Conservation (phyloP, 495 filamentous ascomycete genomes). For the Aspergillus nidulans region DNA sequence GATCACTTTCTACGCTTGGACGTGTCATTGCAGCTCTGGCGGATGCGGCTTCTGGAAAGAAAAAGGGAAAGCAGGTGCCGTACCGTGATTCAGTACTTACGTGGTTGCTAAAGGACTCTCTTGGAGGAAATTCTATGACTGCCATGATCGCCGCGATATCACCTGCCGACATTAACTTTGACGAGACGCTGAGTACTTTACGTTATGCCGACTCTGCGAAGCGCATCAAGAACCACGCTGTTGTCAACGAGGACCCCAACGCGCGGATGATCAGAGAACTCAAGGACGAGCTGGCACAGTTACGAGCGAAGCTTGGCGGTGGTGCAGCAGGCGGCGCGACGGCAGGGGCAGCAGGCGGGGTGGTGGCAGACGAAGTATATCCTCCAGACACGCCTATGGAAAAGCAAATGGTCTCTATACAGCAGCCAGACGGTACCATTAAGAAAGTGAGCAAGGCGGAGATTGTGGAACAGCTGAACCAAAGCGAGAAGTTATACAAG, state of each 20-base stretch:
- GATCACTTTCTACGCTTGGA: conserved; percentile 91
- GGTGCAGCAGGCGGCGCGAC: conserved; percentile 42
- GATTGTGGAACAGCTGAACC: conserved; percentile 91
- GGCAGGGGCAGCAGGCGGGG: conserved; percentile 28
- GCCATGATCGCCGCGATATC: conserved; percentile 99
- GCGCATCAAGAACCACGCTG: conserved; percentile 99
- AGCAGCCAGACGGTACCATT: conserved; percentile 74
- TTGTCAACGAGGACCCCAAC: conserved; percentile 98
- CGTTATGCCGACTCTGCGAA: conserved; percentile 98
- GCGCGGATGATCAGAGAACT: conserved; percentile 97
- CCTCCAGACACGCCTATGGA: conserved; percentile 88
- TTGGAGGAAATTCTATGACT: conserved; percentile 98
- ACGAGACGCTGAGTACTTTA: conserved; percentile 92
- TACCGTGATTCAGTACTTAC: conserved; percentile 97
- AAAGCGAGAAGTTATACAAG: conserved; percentile 91
- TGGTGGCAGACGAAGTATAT: conserved; percentile 72
- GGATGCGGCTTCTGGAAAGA: conserved; percentile 78
- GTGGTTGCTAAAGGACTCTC: conserved; percentile 94
- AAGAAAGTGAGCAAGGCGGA: conserved; percentile 98
- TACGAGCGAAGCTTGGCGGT: conserved; percentile 82
- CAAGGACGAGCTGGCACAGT: conserved; percentile 86
- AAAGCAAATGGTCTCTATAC: conserved; percentile 94
- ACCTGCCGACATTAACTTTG: conserved; percentile 98
- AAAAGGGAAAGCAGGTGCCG: conserved; percentile 71
- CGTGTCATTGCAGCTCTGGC: conserved; percentile 97